A percentile compares a stretch with the other conserved stretches of the same genome.
These are phyloP conservation scores for Cystobasidium slooffiae DNA, from an alignment of 1,284 basidiomycete species.

Conservation along the genomic window DNA sequence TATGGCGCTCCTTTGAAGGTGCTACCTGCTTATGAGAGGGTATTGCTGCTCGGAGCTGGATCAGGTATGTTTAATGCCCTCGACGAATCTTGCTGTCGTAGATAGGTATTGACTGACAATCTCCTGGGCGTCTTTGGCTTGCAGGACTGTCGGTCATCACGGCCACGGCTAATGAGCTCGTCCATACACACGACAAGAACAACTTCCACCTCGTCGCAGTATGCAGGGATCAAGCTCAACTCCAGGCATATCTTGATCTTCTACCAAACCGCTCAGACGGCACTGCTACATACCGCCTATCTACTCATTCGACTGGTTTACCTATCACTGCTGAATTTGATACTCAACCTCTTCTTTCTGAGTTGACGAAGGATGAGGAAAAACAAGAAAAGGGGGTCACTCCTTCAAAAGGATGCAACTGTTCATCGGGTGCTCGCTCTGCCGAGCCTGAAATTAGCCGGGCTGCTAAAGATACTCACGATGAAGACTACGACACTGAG, in stretches of 20 bases:
- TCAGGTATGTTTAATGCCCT: constrained; percentile 4
- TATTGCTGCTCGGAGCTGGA: constrained; percentile 28
- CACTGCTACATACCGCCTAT: neutral
- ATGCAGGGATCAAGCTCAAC: constrained; percentile 22
- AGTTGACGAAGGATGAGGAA: constrained; percentile 1
- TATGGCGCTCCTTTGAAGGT: constrained; percentile 21
- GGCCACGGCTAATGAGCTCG: neutral
- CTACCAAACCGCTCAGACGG: neutral
- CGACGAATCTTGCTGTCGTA: neutral
- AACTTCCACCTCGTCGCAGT: constrained; percentile 18
- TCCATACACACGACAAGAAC: neutral
- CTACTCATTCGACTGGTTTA: neutral
- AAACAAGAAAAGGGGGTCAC: neutral
- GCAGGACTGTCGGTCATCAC: constrained; percentile 18
- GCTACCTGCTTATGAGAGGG: constrained; percentile 13
- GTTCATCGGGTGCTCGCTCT: neutral
- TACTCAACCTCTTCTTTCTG: constrained; percentile 1
- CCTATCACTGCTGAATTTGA: neutral
- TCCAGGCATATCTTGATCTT: constrained; percentile 32
- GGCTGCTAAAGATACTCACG: neutral
- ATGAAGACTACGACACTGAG: neutral
- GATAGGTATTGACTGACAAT: neutral
- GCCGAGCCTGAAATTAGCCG: neutral
- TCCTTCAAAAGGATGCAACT: constrained; percentile 4
- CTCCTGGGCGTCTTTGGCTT: neutral